Percentiles rank a stretch among this genome's conserved stretches.
phyloP scores from a whole-genome alignment of 257 asterid species.

The Penstemon barbatus region DNA sequence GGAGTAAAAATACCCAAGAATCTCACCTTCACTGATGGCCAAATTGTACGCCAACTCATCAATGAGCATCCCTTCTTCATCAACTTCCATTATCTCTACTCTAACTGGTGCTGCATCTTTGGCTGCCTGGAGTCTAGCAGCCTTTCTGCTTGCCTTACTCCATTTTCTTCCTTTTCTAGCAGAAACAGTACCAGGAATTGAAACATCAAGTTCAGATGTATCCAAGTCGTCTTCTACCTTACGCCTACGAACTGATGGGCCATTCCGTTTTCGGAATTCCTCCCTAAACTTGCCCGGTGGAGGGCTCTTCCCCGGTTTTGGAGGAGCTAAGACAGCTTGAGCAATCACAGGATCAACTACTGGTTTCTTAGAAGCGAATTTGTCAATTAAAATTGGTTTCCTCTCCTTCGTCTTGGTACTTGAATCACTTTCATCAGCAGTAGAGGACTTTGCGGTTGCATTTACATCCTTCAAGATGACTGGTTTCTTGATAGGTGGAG shows the following conservation, averaged over 20 bases:
- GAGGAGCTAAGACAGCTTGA: conserved; percentile 80
- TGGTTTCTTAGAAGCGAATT: conserved; percentile 90
- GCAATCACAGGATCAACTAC: conserved; percentile 69
- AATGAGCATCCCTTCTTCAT: conserved; percentile 82
- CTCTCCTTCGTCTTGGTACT: conserved; percentile 56
- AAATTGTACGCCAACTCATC: conserved; percentile 88
- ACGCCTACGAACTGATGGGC: conserved; percentile 66
- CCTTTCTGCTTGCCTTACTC: conserved; percentile 96
- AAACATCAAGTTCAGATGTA: conserved; percentile 60
- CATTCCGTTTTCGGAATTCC: conserved; percentile 63
- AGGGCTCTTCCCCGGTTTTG: conserved; percentile 66
- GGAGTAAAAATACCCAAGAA: conserved; percentile 68
- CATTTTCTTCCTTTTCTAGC: conserved; percentile 92
- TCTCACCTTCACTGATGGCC: conserved; percentile 93
- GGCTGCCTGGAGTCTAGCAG: conserved; percentile 92
- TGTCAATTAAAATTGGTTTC: conserved; percentile 87
- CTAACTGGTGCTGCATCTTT: conserved; percentile 88
- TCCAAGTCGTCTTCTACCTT: conserved; percentile 55
- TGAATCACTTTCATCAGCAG: conserved; percentile 44
- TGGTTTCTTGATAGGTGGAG: conserved; percentile 57
- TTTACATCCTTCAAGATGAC: conserved; percentile 81
- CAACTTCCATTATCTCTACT: conserved; percentile 93
- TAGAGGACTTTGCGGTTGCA: conserved; percentile 52
- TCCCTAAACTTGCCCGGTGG: conserved; percentile 68
- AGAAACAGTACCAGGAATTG: conserved; percentile 70